Percentiles rank a stretch among this genome's conserved stretches.
Conservation (phyloP, 345 rosid species). For the Eutrema japonicum region DNA sequence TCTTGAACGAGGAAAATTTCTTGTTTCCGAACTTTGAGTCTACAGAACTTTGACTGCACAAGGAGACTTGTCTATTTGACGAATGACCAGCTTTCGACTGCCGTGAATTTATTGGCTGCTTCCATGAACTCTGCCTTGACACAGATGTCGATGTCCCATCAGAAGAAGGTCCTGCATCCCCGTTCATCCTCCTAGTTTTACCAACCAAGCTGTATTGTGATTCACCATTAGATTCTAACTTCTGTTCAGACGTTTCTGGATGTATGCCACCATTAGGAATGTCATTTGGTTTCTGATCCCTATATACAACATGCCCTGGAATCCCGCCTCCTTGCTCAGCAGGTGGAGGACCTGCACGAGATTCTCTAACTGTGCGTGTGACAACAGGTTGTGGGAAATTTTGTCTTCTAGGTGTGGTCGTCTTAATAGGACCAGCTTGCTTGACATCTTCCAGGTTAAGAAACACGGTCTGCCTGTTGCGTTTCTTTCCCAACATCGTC, state of each 20-base stretch:
- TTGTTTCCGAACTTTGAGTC: constrained; percentile 75
- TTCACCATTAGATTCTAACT: constrained; percentile 74
- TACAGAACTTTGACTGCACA: constrained; percentile 58
- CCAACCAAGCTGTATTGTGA: constrained; percentile 50
- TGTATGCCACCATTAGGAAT: constrained; percentile 53
- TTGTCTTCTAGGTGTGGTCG: constrained; percentile 80
- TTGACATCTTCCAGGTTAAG: constrained; percentile 92
- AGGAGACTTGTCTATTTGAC: constrained; percentile 61
- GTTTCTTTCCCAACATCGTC: constrained; percentile 97
- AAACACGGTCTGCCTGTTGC: constrained; percentile 89
- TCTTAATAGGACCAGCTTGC: constrained; percentile 79
- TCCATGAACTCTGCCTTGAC: constrained; percentile 83
- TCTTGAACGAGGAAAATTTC: constrained; percentile 70
- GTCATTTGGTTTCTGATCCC: constrained; percentile 72
- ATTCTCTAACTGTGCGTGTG: constrained; percentile 80
- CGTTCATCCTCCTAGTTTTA: constrained; percentile 67
- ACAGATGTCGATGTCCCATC: constrained; percentile 58
- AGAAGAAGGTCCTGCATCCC: constrained; percentile 58
- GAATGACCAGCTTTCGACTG: constrained; percentile 55
- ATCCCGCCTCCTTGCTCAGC: constrained; percentile 64
- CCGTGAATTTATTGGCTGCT: constrained; percentile 68
- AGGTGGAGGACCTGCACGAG: constrained; percentile 52
- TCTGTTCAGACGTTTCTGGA: constrained; percentile 58
- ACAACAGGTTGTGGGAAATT: constrained; percentile 57
- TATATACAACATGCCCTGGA: constrained; percentile 46